Conservation (phyloP, 352 stramenopile genomes). For the Thalassiosira hispida region DNA sequence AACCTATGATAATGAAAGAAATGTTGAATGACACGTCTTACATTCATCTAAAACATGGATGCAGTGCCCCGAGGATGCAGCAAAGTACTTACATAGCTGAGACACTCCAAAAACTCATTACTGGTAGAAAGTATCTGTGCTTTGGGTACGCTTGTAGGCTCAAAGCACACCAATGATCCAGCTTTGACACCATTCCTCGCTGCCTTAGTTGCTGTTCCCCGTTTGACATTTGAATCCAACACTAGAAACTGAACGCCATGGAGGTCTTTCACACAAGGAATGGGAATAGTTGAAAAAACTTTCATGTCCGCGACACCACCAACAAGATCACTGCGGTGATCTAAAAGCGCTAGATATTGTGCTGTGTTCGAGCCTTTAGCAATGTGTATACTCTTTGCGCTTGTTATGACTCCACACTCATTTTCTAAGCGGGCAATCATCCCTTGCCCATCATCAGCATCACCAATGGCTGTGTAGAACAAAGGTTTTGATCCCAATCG, state of each 20-base stretch:
- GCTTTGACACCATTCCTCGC: conserved; percentile 46
- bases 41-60: too few relatives aligned
- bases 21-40: too few relatives aligned
- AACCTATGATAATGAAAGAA: too few relatives aligned
- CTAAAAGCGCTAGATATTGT: conserved; percentile 68
- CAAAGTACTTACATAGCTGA: too few relatives aligned
- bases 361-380: conserved; percentile 47
- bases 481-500: conserved; percentile 54
- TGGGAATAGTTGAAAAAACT: conserved; percentile 54
- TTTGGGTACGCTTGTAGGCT: conserved; percentile 75
- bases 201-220: conserved; percentile 33
- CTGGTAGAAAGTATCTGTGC: conserved; percentile 28
- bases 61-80: too few relatives aligned
- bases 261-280: conserved; percentile 49
- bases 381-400: conserved; percentile 37
- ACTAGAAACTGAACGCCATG: conserved; percentile 60
- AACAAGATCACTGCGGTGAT: conserved; percentile 61
- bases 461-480: conserved; percentile 75
- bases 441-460: conserved; percentile 53
- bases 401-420: conserved; percentile 50
- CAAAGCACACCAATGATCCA: conserved; percentile 60
- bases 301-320: conserved; percentile 70
- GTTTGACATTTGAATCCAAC: conserved; percentile 65
- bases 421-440: conserved; percentile 50
- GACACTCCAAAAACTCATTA: conserved; percentile 52